phyloP scores from a whole-genome alignment of 2,329 filamentous ascomycete genomes.

The Berkeleyomyces rouxiae region DNA sequence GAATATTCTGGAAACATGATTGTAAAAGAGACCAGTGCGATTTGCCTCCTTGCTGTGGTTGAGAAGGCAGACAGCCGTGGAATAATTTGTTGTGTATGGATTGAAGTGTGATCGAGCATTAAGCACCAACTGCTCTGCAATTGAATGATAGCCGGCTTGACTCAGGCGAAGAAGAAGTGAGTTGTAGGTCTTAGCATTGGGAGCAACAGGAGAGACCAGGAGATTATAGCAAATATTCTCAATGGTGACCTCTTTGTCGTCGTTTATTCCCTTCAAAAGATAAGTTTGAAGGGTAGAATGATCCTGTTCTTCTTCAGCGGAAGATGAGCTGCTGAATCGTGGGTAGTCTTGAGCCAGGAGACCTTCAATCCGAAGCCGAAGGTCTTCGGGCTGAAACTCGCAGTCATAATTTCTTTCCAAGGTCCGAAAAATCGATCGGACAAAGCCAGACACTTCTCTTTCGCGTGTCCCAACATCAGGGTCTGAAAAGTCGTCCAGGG shows the following conservation, averaged over 20 bases:
- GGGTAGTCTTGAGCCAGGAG: constrained; percentile 11
- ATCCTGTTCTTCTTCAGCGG: not conserved
- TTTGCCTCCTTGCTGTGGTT: constrained; percentile 10
- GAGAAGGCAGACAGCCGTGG: constrained; percentile 9
- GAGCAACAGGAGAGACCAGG: constrained; percentile 41
- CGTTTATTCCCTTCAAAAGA: constrained; percentile 6
- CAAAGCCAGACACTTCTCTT: constrained; percentile 9
- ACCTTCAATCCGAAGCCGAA: constrained; percentile 7
- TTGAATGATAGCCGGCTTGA: constrained; percentile 28
- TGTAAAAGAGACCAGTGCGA: constrained; percentile 10
- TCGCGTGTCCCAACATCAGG: not conserved
- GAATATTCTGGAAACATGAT: constrained; percentile 8
- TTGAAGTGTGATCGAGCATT: constrained; percentile 13
- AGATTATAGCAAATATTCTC: constrained; percentile 49
- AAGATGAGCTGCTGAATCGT: not conserved
- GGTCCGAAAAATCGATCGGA: constrained; percentile 8
- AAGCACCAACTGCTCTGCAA: constrained; percentile 31
- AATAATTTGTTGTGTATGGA: constrained; percentile 3
- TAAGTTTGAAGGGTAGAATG: constrained; percentile 9
- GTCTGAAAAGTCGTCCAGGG: constrained; percentile 4
- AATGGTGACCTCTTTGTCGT: constrained; percentile 16
- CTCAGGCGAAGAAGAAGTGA: constrained; percentile 51
- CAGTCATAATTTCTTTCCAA: not conserved
- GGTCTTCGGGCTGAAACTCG: not conserved
- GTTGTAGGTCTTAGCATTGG: constrained; percentile 55